A percentile compares a stretch with the other conserved stretches of the same genome.
Evolutionary conservation across 306 rosid genomes (phyloP).

Genomic region (Coriaria nepalensis): DNA sequence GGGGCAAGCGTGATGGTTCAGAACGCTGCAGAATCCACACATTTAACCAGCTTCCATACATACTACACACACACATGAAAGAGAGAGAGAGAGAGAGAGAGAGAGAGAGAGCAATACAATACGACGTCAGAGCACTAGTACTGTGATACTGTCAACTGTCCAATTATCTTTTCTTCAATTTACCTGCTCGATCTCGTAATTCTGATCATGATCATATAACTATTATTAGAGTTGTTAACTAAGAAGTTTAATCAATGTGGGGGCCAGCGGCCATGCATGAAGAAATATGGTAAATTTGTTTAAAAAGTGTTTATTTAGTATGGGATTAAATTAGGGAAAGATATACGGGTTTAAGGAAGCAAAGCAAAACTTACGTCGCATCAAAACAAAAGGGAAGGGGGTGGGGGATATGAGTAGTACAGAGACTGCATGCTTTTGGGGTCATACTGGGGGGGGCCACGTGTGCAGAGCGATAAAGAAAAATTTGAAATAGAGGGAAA

Average conservation of each 20-base stretch:
- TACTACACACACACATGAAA: slow-evolving; percentile 4
- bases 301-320: slow-evolving; percentile 16
- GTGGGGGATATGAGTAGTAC: slow-evolving; percentile 1
- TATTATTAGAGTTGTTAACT: no score
- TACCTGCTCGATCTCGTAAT: no score
- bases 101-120: slow-evolving; percentile 17
- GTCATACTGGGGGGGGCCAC: slow-evolving; percentile 7
- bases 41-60: not conserved
- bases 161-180: slow-evolving; percentile 12
- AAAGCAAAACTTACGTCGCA: slow-evolving; percentile 3
- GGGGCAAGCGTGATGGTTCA: slow-evolving; percentile 30
- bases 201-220: no score
- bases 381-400: not conserved
- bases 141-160: slow-evolving; percentile 19
- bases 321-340: slow-evolving; percentile 3
- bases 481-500: slow-evolving; percentile 5
- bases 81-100: not conserved
- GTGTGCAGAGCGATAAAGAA: no score
- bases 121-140: not conserved
- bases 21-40: slow-evolving; percentile 19
- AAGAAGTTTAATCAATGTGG: no score
- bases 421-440: slow-evolving; percentile 14
- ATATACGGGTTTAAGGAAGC: not conserved
- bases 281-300: not conserved
- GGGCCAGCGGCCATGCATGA: not conserved